Conservation (phyloP, 352 stramenopile genomes). For the Peronospora tabacina region DNA sequence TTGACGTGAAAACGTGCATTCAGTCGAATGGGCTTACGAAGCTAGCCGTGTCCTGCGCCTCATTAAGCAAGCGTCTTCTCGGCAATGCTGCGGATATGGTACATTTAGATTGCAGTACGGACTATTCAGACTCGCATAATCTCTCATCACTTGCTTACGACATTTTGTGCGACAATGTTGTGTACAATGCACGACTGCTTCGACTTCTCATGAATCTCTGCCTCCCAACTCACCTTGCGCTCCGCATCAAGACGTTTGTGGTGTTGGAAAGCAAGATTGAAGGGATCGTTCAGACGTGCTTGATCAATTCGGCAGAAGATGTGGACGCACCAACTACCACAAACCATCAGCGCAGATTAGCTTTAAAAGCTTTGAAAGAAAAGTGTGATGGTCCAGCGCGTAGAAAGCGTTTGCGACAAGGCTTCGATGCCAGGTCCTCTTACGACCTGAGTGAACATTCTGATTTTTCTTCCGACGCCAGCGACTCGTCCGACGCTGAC, state of each 20-base stretch:
- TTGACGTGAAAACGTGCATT: slow-evolving; percentile 29
- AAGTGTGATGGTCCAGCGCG: slow-evolving; percentile 3
- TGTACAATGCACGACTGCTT: slow-evolving; percentile 52
- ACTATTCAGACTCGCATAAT: slow-evolving; percentile 3
- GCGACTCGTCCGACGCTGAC: slow-evolving; percentile 19
- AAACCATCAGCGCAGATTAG: background rate
- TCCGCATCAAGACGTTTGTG: slow-evolving; percentile 21
- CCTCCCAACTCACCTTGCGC: slow-evolving; percentile 24
- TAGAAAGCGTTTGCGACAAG: slow-evolving; percentile 33
- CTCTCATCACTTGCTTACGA: slow-evolving; percentile 33
- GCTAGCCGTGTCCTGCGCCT: slow-evolving; percentile 31
- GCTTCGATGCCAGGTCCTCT: slow-evolving; percentile 17
- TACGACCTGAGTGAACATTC: slow-evolving; percentile 13
- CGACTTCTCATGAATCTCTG: slow-evolving; percentile 39
- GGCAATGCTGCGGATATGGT: slow-evolving; percentile 19
- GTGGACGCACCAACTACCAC: background rate
- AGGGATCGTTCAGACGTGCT: slow-evolving; percentile 35
- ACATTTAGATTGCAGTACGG: slow-evolving; percentile 1
- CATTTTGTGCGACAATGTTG: slow-evolving; percentile 57
- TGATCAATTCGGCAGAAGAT: slow-evolving; percentile 20
- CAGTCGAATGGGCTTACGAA: slow-evolving; percentile 34
- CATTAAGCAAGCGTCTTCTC: slow-evolving; percentile 37
- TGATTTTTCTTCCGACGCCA: slow-evolving; percentile 20
- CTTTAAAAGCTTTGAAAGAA: slow-evolving; percentile 4
- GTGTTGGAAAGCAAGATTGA: slow-evolving; percentile 30